A percentile compares a stretch with the other conserved stretches of the same genome.
Evolutionary conservation across 441 rosid genomes (phyloP).

Genomic region (California macrophylla): DNA sequence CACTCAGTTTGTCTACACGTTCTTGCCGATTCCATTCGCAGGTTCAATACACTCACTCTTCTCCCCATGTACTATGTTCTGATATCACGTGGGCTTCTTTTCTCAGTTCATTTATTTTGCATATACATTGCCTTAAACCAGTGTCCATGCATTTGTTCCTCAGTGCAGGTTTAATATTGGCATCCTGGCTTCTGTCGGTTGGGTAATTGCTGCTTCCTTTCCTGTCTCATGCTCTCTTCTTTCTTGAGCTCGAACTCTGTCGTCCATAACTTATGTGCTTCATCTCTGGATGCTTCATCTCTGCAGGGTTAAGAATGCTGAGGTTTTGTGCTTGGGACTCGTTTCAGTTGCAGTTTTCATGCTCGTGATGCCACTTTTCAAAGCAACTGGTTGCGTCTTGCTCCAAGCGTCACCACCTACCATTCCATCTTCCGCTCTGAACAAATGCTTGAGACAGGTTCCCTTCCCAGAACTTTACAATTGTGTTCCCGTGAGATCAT

Average conservation of each 20-base stretch:
- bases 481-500: background rate
- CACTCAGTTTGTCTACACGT: constrained; percentile 93
- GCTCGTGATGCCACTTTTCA: constrained; percentile 84
- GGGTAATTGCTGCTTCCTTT: constrained; percentile 43
- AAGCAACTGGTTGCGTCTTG: constrained; percentile 62
- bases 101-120: background rate
- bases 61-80: background rate
- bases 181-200: constrained; percentile 86
- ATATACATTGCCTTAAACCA: constrained; percentile 24
- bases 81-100: background rate
- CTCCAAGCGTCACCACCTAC: constrained; percentile 94
- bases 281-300: constrained; percentile 13
- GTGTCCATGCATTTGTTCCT: constrained; percentile 27
- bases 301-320: constrained; percentile 81
- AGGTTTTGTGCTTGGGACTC: constrained; percentile 81
- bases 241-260: background rate
- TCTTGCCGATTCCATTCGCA: constrained; percentile 89
- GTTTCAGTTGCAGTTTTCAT: constrained; percentile 68
- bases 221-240: background rate
- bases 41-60: constrained; percentile 33
- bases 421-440: constrained; percentile 70
- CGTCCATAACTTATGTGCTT: constrained; percentile 2
- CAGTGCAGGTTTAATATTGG: constrained; percentile 96
- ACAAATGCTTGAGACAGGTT: constrained; percentile 88
- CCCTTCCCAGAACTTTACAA: too few relatives aligned